Base-by-base conservation (phyloP, 768 basidiomycete species). In the Gloeophyllum trabeum region DNA sequence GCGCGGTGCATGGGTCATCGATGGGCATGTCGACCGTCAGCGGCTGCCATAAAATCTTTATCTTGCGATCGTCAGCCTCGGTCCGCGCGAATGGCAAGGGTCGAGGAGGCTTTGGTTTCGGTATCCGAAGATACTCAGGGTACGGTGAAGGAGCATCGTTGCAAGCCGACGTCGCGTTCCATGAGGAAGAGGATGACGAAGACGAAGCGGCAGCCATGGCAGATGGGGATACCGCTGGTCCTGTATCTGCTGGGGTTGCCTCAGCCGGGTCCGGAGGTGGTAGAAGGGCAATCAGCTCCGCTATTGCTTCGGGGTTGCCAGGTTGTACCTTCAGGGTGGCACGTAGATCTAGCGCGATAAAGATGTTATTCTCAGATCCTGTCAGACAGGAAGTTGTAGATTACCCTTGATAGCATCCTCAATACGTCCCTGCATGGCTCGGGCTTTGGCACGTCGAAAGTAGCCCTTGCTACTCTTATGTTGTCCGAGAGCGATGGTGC, bases 391-490 rank as follows among this genome's bases (percentile, higher is more conserved):
- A 5, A 18, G 34, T 34, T 3, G 6, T 21, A 7, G 39, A 50
- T 16, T 49, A 78, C 80, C 80, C 63, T 70, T 69, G 25, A 76
- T 67, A 2, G 82, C 81, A 7, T 76, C 81, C 16, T 75, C 69
- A 1, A 58, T 56, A 28, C 64, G 65, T 3, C 69, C 71, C 34
- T 76, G 65, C 71, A 81, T 79, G 48, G 66, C 71, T 35, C 78
- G 65, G 0, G 83, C 81, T 34, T 73, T 75, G 1, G 79, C 81
- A 13, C 83, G 73, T 18, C 83, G 71, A 55, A 71, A 87, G 45
- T 79, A 70, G 1, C 77, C 83, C 49, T 86, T 86, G 42, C 72
- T 71, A 43, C 76, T 81, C 24, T 66, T 65, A 51, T 83, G 81
- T 46, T 83, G 81, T 22, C 62, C 51, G 14, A 86, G 61, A 1